Base-by-base conservation (phyloP, 441 rosid species). In the Adansonia madagascariensis region DNA sequence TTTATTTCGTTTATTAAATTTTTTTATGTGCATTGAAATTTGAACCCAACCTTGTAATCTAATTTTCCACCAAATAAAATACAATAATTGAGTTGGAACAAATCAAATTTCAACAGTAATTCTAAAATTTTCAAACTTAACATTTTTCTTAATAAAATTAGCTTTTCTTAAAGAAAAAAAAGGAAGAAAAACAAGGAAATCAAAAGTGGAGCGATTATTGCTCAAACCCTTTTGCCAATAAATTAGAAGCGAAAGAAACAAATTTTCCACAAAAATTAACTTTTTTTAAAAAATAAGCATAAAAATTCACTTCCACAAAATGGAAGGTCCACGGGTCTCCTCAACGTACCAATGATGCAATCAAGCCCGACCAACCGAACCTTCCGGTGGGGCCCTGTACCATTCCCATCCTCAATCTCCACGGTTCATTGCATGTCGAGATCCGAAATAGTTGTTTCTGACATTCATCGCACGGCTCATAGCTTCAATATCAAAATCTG, bases 291-390 rank as follows among this genome's bases (percentile, higher is more conserved):
- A 66, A 56, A 43, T 0, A n/a, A 10, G n/a, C 53, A 12, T 49
- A 10, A 49, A 47, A 49, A 27, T 27, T 22, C 64, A 7, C 72
- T 63, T 10, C 78, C 62, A 6, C 63, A 69, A 73, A 77, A 24
- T 27, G 49, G 56, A 50, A 53, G 66, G 56, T 27, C 66, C 66
- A 62, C 44, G 66, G 57, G 9, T 27, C 43, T 62, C 44, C 44
- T 6, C 75, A 75, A 68, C 75, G 81, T 75, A 52, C 74, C 69
- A 73, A 57, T 22, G 77, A 76, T 77, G 82, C 73, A 81, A 80
- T 65, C 74, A 50, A 41, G 78, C 74, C 82, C 85, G 90, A 82
- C 84, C 87, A 79, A 78, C 78, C 78, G 75, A 80, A 83, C 82
- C 81, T 55, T 14, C 70, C 10, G 0, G 31, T 41, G 78, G 83